Evolutionary conservation across 2,329 filamentous ascomycete genomes (phyloP).

Genomic region (Grosmannia clavigera): DNA sequence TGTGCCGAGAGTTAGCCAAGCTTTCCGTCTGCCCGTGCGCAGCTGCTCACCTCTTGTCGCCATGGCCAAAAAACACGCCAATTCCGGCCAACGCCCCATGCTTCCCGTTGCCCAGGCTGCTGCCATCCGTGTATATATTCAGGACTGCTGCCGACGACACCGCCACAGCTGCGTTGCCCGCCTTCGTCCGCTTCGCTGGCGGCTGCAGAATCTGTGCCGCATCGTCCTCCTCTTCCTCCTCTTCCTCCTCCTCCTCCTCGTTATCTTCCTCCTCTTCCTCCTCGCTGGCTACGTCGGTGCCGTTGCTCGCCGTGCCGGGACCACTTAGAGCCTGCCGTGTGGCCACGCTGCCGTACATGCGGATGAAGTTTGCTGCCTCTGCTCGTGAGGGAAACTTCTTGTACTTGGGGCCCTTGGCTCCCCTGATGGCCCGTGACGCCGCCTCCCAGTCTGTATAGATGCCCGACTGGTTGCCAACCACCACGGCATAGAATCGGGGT

Average conservation of each 20-base stretch:
- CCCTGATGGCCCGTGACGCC: slow-evolving; percentile 60
- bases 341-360: slow-evolving; percentile 30
- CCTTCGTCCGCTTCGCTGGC: slow-evolving; percentile 24
- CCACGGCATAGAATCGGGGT: slow-evolving; percentile 46
- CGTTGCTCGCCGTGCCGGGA: slow-evolving; percentile 7
- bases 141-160: slow-evolving; percentile 18
- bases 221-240: slow-evolving; percentile 15
- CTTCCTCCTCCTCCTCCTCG: slow-evolving; percentile 13
- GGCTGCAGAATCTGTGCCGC: slow-evolving; percentile 21
- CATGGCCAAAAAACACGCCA: slow-evolving; percentile 49
- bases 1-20: slow-evolving; percentile 11
- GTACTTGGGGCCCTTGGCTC: slow-evolving; percentile 56
- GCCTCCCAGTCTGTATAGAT: slow-evolving; percentile 55
- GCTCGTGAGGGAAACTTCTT: slow-evolving; percentile 54
- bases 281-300: slow-evolving; percentile 11
- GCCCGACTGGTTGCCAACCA: slow-evolving; percentile 43
- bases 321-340: slow-evolving; percentile 27
- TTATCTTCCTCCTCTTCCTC: slow-evolving; percentile 16
- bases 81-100: slow-evolving; percentile 43
- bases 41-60: slow-evolving; percentile 35
- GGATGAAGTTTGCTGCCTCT: slow-evolving; percentile 71
- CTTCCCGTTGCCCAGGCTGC: slow-evolving; percentile 45
- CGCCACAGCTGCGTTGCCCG: not conserved
- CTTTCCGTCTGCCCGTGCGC: not conserved
- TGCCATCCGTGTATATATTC: slow-evolving; percentile 51